Conservation (phyloP, 2,329 filamentous ascomycete species). For the Hypomyces perniciosus region DNA sequence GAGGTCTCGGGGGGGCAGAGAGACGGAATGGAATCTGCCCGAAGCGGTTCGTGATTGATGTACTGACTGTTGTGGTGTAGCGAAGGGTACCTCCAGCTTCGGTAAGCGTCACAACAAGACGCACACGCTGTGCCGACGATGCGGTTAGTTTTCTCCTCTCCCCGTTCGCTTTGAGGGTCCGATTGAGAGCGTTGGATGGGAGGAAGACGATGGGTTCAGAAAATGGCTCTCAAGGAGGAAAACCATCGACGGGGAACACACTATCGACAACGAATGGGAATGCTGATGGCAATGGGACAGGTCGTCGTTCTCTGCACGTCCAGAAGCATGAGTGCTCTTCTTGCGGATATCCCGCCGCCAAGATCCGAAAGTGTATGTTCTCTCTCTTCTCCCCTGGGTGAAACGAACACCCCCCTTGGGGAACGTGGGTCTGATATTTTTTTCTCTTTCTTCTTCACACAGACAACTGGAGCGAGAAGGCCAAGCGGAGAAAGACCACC, state of each 20-base stretch:
- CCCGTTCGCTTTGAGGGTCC: constrained; percentile 7
- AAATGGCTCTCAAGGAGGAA: background rate
- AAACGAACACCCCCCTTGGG: background rate
- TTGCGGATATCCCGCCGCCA: constrained; percentile 96
- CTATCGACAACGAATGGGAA: constrained; percentile 7
- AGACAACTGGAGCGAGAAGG: constrained; percentile 99
- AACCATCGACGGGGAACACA: background rate
- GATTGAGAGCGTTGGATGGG: constrained; percentile 7
- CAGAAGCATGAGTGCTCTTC: constrained; percentile 97
- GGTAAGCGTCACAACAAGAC: constrained; percentile 87
- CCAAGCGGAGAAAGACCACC: constrained; percentile 99
- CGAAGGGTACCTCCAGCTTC: constrained; percentile 54
- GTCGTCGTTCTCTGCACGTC: constrained; percentile 95
- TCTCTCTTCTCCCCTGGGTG: background rate
- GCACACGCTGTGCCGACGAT: constrained; percentile 97
- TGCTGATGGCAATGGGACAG: constrained; percentile 41
- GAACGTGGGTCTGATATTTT: background rate
- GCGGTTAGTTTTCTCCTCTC: constrained; percentile 61
- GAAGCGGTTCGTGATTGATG: background rate
- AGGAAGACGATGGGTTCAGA: constrained; percentile 9
- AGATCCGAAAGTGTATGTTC: constrained; percentile 95
- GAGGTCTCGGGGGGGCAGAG: background rate
- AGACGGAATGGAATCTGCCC: background rate
- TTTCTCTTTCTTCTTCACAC: constrained; percentile 12
- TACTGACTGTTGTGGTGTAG: constrained; percentile 31